Evolutionary conservation across 148 eudicot species (phyloP), one percentile per base, ranked within the genome.

Genomic region (Silene conica): DNA sequence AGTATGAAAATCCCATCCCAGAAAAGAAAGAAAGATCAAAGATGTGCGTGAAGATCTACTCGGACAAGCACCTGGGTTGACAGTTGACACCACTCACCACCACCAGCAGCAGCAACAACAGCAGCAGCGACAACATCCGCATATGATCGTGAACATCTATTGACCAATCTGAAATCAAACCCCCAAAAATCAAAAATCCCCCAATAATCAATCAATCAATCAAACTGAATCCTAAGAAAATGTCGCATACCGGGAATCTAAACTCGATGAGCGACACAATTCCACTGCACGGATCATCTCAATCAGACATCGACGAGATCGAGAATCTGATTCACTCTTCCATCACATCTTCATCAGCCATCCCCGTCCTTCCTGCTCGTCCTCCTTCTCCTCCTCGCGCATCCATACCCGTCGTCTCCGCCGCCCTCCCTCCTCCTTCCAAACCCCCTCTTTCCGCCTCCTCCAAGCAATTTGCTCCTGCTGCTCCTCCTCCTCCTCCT

Each of bases 301-400:
- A 93, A 75, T 93, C 96, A 56, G 98, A 93, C 85, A 93, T 93
- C 52, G 98, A 93, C 83, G 98, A 93, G 86, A 90, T 93, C 87
- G 98, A 93, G 54, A 89, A 87, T 56, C 94, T 93, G 63, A 93
- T 93, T 80, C 67, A 89, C 71, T 74, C 94, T 41, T 81, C 84
- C 50, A 64, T 79, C 58, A 82, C 73, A 38, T 38, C 54, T 81
- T 87, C 18, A 31, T 88, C 57, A 19, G 6, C 89, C 52, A 23
- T 50, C 55, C 16, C 96, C 74, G 89, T 89, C 81, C 85, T 83
- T 38, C 89, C 96, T 54, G 92, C 86, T 9, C 79, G 67, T 7
- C 74, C 81, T 16, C 66, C 41, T 48, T 83, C 64, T 45, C 83
- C 63, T 8, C 87, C 90, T 2, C 90, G 90, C n/a, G 88, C 94